Evolutionary conservation across 768 basidiomycete genomes (phyloP).

Genomic region (Tylopilus felleus): DNA sequence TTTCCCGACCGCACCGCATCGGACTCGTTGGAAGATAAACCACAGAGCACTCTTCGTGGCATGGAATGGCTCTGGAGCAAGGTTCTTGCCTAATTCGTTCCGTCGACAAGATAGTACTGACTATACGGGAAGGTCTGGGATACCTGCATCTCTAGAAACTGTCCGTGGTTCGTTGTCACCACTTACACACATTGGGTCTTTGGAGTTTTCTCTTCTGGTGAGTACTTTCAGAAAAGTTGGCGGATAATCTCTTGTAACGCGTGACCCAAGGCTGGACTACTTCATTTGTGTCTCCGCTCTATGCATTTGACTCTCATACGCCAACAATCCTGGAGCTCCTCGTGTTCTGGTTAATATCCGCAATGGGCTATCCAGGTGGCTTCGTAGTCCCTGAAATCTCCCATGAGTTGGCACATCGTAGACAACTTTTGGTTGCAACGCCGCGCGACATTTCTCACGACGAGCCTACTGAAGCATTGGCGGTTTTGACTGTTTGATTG

Average conservation of each 20-base stretch:
- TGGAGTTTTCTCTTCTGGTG: conserved; percentile 40
- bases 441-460: conserved; percentile 25
- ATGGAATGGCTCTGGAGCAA: conserved; percentile 58
- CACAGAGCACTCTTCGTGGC: conserved; percentile 25
- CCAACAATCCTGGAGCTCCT: conserved; percentile 54
- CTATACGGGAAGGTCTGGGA: conserved; percentile 36
- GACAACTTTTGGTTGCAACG: conserved; percentile 26
- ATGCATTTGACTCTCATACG: conserved; percentile 35
- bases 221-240: conserved; percentile 4
- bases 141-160: conserved; percentile 33
- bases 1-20: conserved; percentile 19
- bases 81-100: conserved; percentile 18
- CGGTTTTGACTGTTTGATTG: conserved; percentile 14
- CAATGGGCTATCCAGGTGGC: conserved; percentile 39
- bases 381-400: conserved; percentile 28
- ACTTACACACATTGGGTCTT: conserved; percentile 44
- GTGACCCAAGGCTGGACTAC: conserved; percentile 46
- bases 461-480: conserved; percentile 19
- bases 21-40: conserved; percentile 1
- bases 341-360: conserved; percentile 54
- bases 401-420: conserved; percentile 16
- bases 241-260: neutral
- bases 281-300: conserved; percentile 49
- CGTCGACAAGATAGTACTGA: conserved; percentile 4
- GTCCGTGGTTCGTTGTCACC: conserved; percentile 41